Base-by-base conservation (phyloP, 2,329 filamentous ascomycete species). In the Sordariomycetes sp. region DNA sequence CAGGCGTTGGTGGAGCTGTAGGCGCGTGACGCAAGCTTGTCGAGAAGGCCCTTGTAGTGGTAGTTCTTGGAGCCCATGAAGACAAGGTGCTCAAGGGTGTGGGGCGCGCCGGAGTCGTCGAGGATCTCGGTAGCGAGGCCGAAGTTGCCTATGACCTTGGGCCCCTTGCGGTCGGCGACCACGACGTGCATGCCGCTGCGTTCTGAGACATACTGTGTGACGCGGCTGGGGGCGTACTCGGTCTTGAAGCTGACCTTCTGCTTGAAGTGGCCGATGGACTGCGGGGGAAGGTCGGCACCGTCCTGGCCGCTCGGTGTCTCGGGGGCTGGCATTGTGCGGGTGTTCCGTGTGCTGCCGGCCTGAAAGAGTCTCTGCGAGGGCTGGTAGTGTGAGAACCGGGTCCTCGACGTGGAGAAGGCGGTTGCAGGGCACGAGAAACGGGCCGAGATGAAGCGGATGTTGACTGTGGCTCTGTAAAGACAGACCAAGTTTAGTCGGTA, bases 1-100 rank as follows among this genome's bases (percentile, higher is more conserved):
- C 93, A 99, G 3, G 94, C 94, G 72, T 99, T 99, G 35, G 94
- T 99, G 59, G 82, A 83, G 1, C 93, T 96, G 70, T 97, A 99
- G 1, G 93, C 90, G 63, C 95, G 84, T 4, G 90, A 96, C 2
- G 94, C 90, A 60, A 99, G 81, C 74, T 95, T 96, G 71, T 97
- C 93, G 20, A 99, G 80, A 48, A 99, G 85, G 1, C 94, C 94
- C 71, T 97, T 97, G 76, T 96, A 97, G 61, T 83, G 87, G 70
- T 96, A 97, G 69, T 81, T 95, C 69, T 89, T 91, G 25, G 94
- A 97, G 32, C 94, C 94, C 87, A 92, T 91, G 69, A 92, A 93
- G 62, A 89, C 78, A 16, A 93, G 74, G 70, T 92, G 88, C 72
- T 93, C 88, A n/a, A 93, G 77, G 0, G 89, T 92, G 67, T 93